Evolutionary conservation across 2,329 filamentous ascomycete species (phyloP).

Genomic region (Colletotrichum liriopes): DNA sequence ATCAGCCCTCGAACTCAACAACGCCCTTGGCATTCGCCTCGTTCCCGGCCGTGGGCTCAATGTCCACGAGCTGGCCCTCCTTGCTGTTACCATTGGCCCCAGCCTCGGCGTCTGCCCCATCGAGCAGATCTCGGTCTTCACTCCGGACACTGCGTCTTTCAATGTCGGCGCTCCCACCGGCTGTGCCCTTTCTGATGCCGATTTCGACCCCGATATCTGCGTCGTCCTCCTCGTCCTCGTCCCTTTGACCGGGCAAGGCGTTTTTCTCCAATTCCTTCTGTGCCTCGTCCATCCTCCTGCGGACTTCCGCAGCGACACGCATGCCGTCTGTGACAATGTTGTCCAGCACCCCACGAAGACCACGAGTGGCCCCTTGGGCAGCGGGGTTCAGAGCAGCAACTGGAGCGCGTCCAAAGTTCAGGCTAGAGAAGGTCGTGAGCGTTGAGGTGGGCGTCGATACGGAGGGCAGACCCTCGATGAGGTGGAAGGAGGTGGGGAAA

Average conservation of each 20-base stretch:
- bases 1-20: constrained; percentile 61
- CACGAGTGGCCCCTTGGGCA: constrained; percentile 75
- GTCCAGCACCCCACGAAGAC: constrained; percentile 92
- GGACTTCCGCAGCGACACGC: constrained; percentile 93
- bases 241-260: constrained; percentile 73
- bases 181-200: constrained; percentile 55
- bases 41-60: constrained; percentile 48
- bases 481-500: constrained; percentile 92
- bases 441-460: constrained; percentile 65
- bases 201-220: constrained; percentile 65
- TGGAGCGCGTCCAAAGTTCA: constrained; percentile 69
- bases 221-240: constrained; percentile 80
- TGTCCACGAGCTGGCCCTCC: constrained; percentile 55
- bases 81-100: constrained; percentile 59
- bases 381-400: constrained; percentile 56
- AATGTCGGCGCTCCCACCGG: constrained; percentile 65
- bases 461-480: constrained; percentile 74
- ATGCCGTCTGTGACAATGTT: constrained; percentile 98
- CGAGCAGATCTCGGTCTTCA: constrained; percentile 79
- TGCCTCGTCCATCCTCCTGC: constrained; percentile 94
- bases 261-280: constrained; percentile 92
- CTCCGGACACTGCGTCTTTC: constrained; percentile 77
- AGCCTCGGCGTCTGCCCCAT: constrained; percentile 81
- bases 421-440: constrained; percentile 87
- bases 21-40: constrained; percentile 54